Conservation (phyloP, 2,329 filamentous ascomycete species). For the Colletotrichum eleusines region DNA sequence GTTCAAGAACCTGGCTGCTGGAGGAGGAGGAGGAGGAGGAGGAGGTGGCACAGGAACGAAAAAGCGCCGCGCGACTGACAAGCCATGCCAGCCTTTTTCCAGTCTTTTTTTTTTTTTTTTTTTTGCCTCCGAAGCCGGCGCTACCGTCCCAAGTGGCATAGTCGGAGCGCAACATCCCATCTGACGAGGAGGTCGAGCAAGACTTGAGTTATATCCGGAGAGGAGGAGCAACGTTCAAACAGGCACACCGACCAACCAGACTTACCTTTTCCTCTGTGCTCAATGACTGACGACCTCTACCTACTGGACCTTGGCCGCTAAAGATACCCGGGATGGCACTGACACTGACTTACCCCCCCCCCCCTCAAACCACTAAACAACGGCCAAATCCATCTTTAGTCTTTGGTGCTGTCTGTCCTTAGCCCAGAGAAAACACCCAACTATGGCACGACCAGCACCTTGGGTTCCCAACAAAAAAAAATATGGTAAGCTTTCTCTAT, state of each 20-base stretch:
- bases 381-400: neutral
- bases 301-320: neutral
- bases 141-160: conserved; percentile 2
- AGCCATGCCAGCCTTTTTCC: conserved; percentile 11
- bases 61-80: neutral
- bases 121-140: conserved; percentile 29
- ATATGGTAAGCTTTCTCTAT: conserved; percentile 26
- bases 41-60: neutral
- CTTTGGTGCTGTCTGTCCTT: too few relatives aligned
- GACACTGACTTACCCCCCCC: neutral
- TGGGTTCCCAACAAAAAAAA: conserved; percentile 35
- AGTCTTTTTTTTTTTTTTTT: conserved; percentile 16
- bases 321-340: conserved; percentile 8
- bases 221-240: neutral
- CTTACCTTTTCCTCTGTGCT: neutral
- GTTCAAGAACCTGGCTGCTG: neutral
- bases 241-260: neutral
- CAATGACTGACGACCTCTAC: neutral
- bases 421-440: neutral
- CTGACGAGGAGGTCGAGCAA: neutral
- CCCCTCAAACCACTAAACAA: neutral
- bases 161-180: neutral
- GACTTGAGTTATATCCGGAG: neutral
- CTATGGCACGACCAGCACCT: neutral
- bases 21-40: too few relatives aligned